phyloP scores from a whole-genome alignment of 768 basidiomycete species.

The Brasilioporus rufonigricans region DNA sequence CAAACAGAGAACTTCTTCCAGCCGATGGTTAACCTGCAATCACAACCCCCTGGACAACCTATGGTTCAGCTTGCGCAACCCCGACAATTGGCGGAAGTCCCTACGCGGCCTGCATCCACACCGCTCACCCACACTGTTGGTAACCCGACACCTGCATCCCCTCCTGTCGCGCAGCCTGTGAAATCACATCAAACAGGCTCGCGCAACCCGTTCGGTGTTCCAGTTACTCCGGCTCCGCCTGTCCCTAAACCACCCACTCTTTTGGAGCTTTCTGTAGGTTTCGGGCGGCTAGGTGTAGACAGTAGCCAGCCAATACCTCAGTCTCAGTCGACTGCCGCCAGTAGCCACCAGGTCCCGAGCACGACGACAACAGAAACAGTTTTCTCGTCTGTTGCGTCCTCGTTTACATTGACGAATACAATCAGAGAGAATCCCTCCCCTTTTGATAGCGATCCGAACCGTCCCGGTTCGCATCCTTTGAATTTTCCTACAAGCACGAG shows the following conservation, averaged over 20 bases:
- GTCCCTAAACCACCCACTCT: constrained; percentile 78
- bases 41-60: constrained; percentile 11
- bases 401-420: constrained; percentile 52
- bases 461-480: constrained; percentile 20
- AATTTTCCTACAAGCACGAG: constrained; percentile 37
- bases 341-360: constrained; percentile 32
- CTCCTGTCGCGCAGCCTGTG: constrained; percentile 58
- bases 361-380: constrained; percentile 37
- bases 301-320: constrained; percentile 31
- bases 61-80: constrained; percentile 6
- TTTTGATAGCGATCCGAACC: constrained; percentile 4
- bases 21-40: constrained; percentile 8
- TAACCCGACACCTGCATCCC: constrained; percentile 32
- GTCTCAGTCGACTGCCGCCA: constrained; percentile 28
- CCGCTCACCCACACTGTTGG: constrained; percentile 49
- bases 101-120: constrained; percentile 68
- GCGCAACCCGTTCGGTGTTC: constrained; percentile 90
- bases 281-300: constrained; percentile 27
- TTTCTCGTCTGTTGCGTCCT: constrained; percentile 71
- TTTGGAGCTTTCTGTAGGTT: constrained; percentile 69
- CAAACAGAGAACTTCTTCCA: constrained; percentile 16
- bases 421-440: constrained; percentile 20
- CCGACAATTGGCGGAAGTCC: constrained; percentile 30
- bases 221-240: constrained; percentile 57
- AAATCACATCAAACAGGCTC: constrained; percentile 91